Conservation (phyloP, 768 basidiomycete species). For the Phaffia tasmanica region DNA sequence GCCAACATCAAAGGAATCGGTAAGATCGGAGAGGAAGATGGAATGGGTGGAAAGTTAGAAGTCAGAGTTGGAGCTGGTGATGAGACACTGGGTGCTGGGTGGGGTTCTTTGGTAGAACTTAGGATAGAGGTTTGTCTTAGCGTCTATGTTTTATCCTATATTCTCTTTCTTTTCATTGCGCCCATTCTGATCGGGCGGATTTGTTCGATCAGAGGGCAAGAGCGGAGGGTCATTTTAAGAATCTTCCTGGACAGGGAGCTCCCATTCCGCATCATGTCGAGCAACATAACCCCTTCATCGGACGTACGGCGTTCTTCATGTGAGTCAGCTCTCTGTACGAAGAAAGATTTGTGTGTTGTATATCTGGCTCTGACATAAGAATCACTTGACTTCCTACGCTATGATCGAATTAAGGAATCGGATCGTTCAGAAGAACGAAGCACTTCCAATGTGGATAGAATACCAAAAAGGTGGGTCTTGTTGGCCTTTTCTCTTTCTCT, state of each 20-base stretch:
- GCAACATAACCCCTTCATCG: conserved; percentile 9
- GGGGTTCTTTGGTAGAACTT: conserved; percentile 19
- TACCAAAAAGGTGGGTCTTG: background rate
- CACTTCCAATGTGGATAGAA: conserved; percentile 21
- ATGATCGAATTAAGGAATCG: conserved; percentile 9
- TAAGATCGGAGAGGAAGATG: conserved; percentile 10
- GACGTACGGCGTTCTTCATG: conserved; percentile 22
- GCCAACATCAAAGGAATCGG: conserved; percentile 5
- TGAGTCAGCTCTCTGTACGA: background rate
- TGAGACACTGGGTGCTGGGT: conserved; percentile 19
- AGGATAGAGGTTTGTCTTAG: conserved; percentile 22
- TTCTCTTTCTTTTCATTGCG: background rate
- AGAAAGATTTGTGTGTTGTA: background rate
- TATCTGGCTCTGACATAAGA: background rate
- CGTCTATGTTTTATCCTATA: background rate
- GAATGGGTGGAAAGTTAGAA: conserved; percentile 15
- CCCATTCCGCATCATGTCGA: conserved; percentile 1
- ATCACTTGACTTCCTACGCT: background rate
- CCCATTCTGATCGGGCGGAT: background rate
- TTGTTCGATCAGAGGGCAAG: conserved; percentile 13
- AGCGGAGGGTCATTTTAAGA: conserved; percentile 19
- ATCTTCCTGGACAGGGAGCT: conserved; percentile 15
- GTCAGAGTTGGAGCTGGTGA: conserved; percentile 22
- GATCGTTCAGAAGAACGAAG: conserved; percentile 17
- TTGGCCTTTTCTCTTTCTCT: background rate